phyloP scores from a whole-genome alignment of 164 flowering plant species.

The Aristolochia californica region DNA sequence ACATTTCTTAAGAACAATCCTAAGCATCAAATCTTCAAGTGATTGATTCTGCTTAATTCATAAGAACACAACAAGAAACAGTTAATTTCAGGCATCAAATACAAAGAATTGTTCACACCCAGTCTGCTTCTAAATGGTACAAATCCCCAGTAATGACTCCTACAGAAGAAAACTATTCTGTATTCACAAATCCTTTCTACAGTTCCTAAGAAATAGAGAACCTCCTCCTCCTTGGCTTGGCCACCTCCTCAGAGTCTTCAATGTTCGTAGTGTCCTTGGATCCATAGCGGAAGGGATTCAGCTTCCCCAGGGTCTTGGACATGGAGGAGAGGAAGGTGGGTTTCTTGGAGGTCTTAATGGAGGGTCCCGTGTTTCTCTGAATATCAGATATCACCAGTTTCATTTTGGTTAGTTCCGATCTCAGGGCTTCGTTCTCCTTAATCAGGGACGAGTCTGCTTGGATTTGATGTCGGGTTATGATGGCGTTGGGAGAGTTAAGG shows the following conservation, averaged over 20 bases:
- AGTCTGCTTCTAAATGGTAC: no score
- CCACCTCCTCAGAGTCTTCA: slow-evolving; percentile 42
- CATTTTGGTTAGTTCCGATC: slow-evolving; percentile 74
- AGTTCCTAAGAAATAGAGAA: slow-evolving; percentile 75
- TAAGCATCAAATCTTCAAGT: no score
- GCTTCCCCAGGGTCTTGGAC: slow-evolving; percentile 76
- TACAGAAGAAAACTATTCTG: no score
- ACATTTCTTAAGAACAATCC: no score
- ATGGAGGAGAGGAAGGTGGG: slow-evolving; percentile 68
- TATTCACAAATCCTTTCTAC: no score
- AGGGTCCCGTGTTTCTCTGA: no score
- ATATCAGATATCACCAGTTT: slow-evolving; percentile 56
- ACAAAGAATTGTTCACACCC: no score
- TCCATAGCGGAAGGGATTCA: slow-evolving; percentile 81
- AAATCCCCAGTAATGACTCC: no score
- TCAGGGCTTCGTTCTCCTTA: slow-evolving; percentile 65
- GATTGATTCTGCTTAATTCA: no score
- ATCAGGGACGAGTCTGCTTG: slow-evolving; percentile 52
- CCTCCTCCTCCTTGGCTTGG: slow-evolving; percentile 88
- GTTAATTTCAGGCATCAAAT: no score
- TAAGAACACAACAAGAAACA: no score
- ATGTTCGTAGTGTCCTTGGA: slow-evolving; percentile 74
- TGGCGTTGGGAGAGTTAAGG: slow-evolving; percentile 24
- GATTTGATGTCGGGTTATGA: slow-evolving; percentile 42
- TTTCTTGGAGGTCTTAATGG: no score